Base-by-base conservation (phyloP, 1,284 basidiomycete species). In the Baeospora myosura region DNA sequence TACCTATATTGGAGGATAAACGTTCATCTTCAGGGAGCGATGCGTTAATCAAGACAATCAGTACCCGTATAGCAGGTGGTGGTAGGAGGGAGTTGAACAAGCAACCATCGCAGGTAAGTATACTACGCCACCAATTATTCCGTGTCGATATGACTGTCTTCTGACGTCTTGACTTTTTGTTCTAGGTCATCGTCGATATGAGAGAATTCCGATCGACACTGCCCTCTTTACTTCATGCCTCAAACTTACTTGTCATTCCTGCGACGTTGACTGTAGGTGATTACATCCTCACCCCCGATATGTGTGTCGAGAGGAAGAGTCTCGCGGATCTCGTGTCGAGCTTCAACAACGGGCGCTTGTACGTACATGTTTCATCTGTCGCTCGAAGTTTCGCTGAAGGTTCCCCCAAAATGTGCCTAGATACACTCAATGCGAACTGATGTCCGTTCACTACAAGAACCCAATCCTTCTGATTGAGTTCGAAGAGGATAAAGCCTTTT, bases 391-490 rank as follows among this genome's bases (percentile, higher is more conserved):
- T 1, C 18, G 11, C 36, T 48, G 14, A 14, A 18, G 7, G 18
- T 35, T 14, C 30, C 10, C 24, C 33, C 36, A n/a, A 18, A 8
- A 29, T 29, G 11, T 22, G 40, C 38, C 1, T 49, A 96, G 92
- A 44, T 97, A 96, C 59, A 90, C 92, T 0, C 95, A 99, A 58
- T 98, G 95, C 65, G 95, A 98, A 63, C 62, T 91, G 14, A 98
- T 98, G 95, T 92, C 87, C 0, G 84, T 87, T 4, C 87, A 98
- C 59, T 98, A 98, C 65, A 94, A 93, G 63, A 83, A 88, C 32
- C 93, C 94, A 0, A 78, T 98, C 41, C 67, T 98, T 11, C 72
- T 98, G n/a, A 97, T 98, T 54, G 95, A 99, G 58, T 99, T 98
- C 52, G 95, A 98, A 55, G 91, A 98, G 62, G 88, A 96, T 61